phyloP scores from a whole-genome alignment of 768 basidiomycete genomes.

The Scleroderma bovista region DNA sequence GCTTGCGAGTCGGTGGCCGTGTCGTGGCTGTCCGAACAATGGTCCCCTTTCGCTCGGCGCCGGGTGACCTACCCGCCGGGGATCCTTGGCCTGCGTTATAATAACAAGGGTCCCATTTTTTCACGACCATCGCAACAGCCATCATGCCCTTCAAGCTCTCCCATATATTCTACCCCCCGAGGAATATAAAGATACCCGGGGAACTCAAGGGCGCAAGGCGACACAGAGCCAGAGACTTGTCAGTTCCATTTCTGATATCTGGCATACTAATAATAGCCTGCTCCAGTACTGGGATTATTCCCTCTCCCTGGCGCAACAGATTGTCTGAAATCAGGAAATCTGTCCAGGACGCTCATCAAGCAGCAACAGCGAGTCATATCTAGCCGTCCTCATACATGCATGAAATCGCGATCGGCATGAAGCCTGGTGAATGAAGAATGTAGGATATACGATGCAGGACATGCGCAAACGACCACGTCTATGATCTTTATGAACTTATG shows the following conservation, averaged over 20 bases:
- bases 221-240: conserved; percentile 23
- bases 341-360: conserved; percentile 20
- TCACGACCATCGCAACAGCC: too few species aligned
- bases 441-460: neutral
- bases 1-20: neutral
- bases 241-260: conserved; percentile 2
- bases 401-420: neutral
- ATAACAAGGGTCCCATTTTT: too few species aligned
- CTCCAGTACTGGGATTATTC: conserved; percentile 18
- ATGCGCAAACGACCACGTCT: neutral
- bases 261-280: neutral
- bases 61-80: neutral
- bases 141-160: conserved; percentile 39
- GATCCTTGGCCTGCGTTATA: neutral
- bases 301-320: conserved; percentile 25
- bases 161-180: conserved; percentile 49
- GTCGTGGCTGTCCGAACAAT: too few species aligned
- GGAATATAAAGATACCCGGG: conserved; percentile 46
- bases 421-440: neutral
- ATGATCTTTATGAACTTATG: conserved; percentile 1
- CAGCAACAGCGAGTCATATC: conserved; percentile 5
- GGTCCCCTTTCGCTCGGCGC: neutral
- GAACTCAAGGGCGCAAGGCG: conserved; percentile 24
- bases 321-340: conserved; percentile 29
- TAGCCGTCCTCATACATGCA: conserved; percentile 5